Evolutionary conservation across 441 rosid species (phyloP).

Genomic region (Erysimum cheiri): DNA sequence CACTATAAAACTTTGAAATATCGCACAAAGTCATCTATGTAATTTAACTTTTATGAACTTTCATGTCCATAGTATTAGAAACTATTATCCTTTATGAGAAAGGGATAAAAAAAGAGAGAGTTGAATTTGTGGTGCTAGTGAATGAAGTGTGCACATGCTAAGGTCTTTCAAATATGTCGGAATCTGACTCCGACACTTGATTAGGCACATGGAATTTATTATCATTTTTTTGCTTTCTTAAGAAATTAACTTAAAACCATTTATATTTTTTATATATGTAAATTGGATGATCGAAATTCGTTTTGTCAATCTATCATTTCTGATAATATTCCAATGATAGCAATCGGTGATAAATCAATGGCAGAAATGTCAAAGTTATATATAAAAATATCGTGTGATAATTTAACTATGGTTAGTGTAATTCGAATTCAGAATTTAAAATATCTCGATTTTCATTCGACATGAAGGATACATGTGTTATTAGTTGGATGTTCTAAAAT

Average conservation of each 20-base stretch:
- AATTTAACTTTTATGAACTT: conserved; percentile 15
- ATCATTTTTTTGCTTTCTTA: not conserved
- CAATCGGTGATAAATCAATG: not conserved
- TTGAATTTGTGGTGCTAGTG: conserved; percentile 36
- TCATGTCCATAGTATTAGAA: conserved; percentile 8
- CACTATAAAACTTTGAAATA: not conserved
- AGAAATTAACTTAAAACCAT: not conserved
- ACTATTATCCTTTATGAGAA: conserved; percentile 34
- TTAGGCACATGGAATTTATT: conserved; percentile 35
- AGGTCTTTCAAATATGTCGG: conserved; percentile 31
- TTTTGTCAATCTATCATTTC: not conserved
- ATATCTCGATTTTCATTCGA: not conserved
- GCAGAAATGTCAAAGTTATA: conserved; percentile 6
- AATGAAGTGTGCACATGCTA: conserved; percentile 43
- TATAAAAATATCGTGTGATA: not conserved
- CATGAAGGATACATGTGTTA: conserved; percentile 13
- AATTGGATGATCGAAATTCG: not conserved
- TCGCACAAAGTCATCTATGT: conserved; percentile 12
- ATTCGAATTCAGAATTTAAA: not conserved
- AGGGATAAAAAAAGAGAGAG: not conserved
- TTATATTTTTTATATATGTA: not conserved
- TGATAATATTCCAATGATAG: not conserved
- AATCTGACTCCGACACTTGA: conserved; percentile 37
- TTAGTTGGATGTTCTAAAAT: conserved; percentile 22
- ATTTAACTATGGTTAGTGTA: not conserved